phyloP scores from a whole-genome alignment of 257 asterid species.

The Paraleonurus japonicus region DNA sequence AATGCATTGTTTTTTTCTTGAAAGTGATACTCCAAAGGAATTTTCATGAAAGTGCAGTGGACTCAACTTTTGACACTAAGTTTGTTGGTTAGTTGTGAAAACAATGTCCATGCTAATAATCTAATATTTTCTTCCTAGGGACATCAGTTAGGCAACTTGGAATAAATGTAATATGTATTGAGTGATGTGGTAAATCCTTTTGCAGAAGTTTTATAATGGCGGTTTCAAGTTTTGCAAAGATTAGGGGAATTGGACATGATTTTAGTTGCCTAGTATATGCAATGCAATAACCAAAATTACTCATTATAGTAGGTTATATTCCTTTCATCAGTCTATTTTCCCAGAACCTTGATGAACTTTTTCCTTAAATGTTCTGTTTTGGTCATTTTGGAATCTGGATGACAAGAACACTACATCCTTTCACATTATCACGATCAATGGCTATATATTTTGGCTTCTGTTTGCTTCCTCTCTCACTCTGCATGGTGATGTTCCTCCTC shows the following conservation, averaged over 20 bases:
- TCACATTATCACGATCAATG: no score
- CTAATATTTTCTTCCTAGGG: background rate
- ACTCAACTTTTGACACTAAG: background rate
- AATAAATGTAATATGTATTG: background rate
- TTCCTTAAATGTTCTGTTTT: background rate
- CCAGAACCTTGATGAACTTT: constrained; percentile 1
- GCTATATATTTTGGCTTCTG: no score
- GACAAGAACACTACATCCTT: background rate
- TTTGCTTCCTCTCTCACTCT: no score
- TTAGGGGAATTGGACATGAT: constrained; percentile 4
- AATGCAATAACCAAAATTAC: background rate
- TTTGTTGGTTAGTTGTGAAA: background rate
- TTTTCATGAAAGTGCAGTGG: background rate
- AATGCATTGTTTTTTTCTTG: background rate
- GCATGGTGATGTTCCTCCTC: no score
- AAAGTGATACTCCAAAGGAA: background rate
- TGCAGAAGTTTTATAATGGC: background rate
- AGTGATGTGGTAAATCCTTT: background rate
- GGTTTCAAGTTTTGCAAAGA: background rate
- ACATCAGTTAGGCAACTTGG: background rate
- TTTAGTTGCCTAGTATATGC: background rate
- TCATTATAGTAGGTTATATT: constrained; percentile 8
- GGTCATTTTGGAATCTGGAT: constrained; percentile 1
- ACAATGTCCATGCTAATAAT: background rate
- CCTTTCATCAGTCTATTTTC: background rate